These are phyloP conservation scores for Fusarium palustre DNA, from an alignment of 2,329 filamentous ascomycete species.

Conservation along the genomic window DNA sequence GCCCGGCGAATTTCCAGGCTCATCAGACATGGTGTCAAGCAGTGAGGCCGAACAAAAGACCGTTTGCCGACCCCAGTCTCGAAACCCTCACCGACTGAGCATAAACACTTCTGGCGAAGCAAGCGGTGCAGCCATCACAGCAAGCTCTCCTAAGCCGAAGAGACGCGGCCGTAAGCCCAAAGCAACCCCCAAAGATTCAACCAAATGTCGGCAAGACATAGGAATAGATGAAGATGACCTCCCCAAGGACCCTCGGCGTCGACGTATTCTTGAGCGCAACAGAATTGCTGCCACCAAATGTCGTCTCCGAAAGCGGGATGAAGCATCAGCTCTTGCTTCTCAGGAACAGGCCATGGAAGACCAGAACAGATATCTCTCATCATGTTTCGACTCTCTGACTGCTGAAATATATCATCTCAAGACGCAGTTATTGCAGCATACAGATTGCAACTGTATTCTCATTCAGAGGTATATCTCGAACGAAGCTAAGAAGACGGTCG, in stretches of 20 bases:
- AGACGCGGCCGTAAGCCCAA: constrained; percentile 48
- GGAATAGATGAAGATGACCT: constrained; percentile 40
- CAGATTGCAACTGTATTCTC: constrained; percentile 48
- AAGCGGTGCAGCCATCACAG: neutral
- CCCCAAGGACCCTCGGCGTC: constrained; percentile 42
- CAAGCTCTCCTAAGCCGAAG: constrained; percentile 31
- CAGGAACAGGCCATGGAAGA: constrained; percentile 49
- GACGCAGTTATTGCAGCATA: constrained; percentile 48
- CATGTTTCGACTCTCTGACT: constrained; percentile 44
- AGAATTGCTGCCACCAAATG: constrained; percentile 51
- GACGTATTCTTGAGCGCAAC: constrained; percentile 49
- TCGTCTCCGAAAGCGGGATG: constrained; percentile 49
- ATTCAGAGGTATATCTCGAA: constrained; percentile 51
- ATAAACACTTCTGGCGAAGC: constrained; percentile 20
- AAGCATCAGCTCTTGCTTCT: constrained; percentile 48
- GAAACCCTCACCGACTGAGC: constrained; percentile 27
- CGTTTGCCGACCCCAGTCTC: constrained; percentile 9
- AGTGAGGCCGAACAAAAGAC: constrained; percentile 29
- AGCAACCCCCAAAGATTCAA: constrained; percentile 23
- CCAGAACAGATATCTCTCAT: constrained; percentile 47
- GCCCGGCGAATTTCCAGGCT: constrained; percentile 4
- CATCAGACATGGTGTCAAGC: constrained; percentile 21
- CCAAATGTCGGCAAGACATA: constrained; percentile 20
- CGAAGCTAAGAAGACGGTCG: constrained; percentile 48
- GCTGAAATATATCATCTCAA: constrained; percentile 50